Evolutionary conservation across 2,329 filamentous ascomycete genomes (phyloP), one percentile per base, ranked within the genome.

Genomic region (Chrysoporthe cubensis): DNA sequence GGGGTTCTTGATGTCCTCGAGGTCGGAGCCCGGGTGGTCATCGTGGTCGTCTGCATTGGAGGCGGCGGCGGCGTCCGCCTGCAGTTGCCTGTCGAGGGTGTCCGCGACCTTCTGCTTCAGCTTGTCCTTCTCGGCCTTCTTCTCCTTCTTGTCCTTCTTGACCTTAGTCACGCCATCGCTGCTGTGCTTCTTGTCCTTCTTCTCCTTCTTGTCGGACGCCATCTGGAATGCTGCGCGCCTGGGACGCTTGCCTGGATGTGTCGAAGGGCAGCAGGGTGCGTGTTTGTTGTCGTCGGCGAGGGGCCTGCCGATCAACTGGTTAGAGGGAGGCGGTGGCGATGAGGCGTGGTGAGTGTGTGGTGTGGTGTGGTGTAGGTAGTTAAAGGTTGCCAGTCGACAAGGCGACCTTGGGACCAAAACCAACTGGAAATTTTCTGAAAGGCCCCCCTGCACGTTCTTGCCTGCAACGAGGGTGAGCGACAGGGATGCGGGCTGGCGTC

Each of bases 91-190:
- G 74, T 93, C 88, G 70, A 93, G 82, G 44, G 84, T 85, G 67
- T 87, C 85, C 60, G 83, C 86, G 69, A 89, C 80, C 72, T 84
- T 84, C 71, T 78, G 82, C 78, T 85, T 84, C 62, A 86, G 87
- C 87, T 91, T 91, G 73, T 92, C 89, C 83, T 91, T 91, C 85
- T 92, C 92, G 56, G 84, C 83, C 79, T 89, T 91, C 84, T 91
- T 91, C 44, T 86, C 85, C 75, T 87, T 86, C 80, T 87, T 87
- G 66, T 88, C 86, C 79, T 86, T 85, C 77, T 86, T 84, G 72
- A 80, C 73, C 79, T 88, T 87, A 74, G 77, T 77, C 67, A 87
- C 80, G 74, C 85, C 85, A 66, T 83, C 80, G 65, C 80, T 81
- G 69, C 82, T 84, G 75, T 83, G 81, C 75, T 83, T 80, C 52